Percentiles rank a stretch among this genome's conserved stretches.
Conservation (phyloP, 495 filamentous ascomycete species). For the Glarea lozoyensis region DNA sequence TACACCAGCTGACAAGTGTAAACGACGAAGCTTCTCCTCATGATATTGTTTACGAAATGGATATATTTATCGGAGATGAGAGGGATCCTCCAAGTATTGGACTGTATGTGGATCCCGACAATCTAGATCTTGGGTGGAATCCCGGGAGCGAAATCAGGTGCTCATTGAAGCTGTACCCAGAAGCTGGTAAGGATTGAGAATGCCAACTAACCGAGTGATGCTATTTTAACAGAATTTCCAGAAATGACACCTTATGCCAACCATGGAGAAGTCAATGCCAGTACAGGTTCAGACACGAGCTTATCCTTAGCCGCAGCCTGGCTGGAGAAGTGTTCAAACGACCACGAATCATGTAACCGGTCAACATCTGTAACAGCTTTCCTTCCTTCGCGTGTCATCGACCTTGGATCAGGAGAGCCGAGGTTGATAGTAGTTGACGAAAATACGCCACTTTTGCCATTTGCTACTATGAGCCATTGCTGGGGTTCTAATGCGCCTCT, state of each 20-base stretch:
- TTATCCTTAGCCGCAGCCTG: not conserved
- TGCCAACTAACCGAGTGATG: no score
- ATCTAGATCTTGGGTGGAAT: not conserved
- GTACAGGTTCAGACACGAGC: not conserved
- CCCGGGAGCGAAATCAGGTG: not conserved
- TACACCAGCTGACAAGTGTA: not conserved
- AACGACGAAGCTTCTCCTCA: no score
- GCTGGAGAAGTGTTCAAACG: not conserved
- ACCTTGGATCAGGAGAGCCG: not conserved
- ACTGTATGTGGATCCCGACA: not conserved
- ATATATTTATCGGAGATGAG: no score
- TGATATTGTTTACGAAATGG: no score
- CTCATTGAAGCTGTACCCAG: not conserved
- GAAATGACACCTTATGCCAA: not conserved
- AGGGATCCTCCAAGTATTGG: no score
- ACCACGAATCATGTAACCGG: not conserved
- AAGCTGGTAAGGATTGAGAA: not conserved
- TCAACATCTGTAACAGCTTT: not conserved
- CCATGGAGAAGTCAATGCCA: not conserved
- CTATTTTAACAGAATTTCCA: not conserved
- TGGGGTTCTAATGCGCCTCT: not conserved
- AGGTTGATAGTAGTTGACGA: not conserved
- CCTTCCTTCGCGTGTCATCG: not conserved
- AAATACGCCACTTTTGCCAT: not conserved
- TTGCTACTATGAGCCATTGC: not conserved